Percentiles rank a stretch among this genome's conserved stretches.
Evolutionary conservation across 2,329 filamentous ascomycete genomes (phyloP).

Genomic region (Paramyrothecium roridum): DNA sequence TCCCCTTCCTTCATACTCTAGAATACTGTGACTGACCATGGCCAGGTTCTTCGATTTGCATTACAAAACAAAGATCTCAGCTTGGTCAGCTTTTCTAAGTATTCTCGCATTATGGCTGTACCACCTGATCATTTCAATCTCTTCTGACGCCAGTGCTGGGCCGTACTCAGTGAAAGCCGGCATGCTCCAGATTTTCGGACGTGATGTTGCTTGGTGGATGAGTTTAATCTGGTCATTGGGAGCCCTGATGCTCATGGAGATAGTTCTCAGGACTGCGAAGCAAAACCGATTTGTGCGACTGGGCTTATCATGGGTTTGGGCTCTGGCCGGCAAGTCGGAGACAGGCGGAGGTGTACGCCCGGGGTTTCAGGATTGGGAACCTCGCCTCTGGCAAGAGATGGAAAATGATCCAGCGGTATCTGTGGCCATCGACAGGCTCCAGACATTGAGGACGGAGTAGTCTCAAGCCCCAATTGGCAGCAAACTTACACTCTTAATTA

Average conservation of each 20-base stretch:
- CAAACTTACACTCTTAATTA: too few relatives aligned
- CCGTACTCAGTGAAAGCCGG: slow-evolving; percentile 43
- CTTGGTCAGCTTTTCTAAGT: slow-evolving; percentile 54
- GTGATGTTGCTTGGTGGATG: too few relatives aligned
- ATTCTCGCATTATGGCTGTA: slow-evolving; percentile 81
- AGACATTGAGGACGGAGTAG: too few relatives aligned
- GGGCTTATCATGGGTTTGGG: slow-evolving; percentile 39
- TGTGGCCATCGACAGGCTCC: too few relatives aligned
- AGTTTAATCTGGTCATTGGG: too few relatives aligned
- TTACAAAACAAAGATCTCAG: slow-evolving; percentile 69
- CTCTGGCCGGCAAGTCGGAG: slow-evolving; percentile 39
- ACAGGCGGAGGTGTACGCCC: slow-evolving; percentile 27
- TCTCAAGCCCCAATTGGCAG: too few relatives aligned
- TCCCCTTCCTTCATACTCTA: not conserved
- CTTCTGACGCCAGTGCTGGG: slow-evolving; percentile 52
- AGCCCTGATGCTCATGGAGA: too few relatives aligned
- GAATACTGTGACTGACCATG: not conserved
- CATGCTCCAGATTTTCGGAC: too few relatives aligned
- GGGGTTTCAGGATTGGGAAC: slow-evolving; percentile 42
- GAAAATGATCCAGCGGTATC: slow-evolving; percentile 47
- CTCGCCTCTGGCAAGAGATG: slow-evolving; percentile 57
- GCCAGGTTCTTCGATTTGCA: slow-evolving; percentile 73
- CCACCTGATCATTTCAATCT: slow-evolving; percentile 69
- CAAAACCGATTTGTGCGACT: too few relatives aligned
- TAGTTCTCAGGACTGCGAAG: too few relatives aligned